These are phyloP conservation scores for Silene uniflora DNA, from an alignment of 148 eudicot species.

Conservation along the genomic window DNA sequence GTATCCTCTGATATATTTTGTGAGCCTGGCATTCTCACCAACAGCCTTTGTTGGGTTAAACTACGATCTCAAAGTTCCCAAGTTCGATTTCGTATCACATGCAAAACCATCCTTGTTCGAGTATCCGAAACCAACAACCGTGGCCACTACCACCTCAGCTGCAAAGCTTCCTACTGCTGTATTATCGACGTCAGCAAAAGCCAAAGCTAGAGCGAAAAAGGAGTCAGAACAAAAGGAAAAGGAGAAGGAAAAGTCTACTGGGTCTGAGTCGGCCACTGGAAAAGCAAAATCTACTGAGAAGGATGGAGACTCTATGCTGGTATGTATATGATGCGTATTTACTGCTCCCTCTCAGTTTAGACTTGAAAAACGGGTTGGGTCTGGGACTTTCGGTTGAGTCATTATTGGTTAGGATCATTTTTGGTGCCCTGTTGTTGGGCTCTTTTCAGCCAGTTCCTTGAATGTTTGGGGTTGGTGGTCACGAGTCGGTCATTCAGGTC, in stretches of 20 bases:
- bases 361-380: not conserved
- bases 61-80: constrained; percentile 88
- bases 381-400: too few relatives aligned
- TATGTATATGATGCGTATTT: constrained; percentile 1
- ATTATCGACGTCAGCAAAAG: constrained; percentile 77
- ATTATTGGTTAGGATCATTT: too few relatives aligned
- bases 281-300: constrained; percentile 71
- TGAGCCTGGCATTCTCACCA: constrained; percentile 90
- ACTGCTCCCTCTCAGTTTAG: not conserved
- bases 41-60: constrained; percentile 94
- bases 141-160: constrained; percentile 68
- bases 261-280: constrained; percentile 40
- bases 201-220: constrained; percentile 87
- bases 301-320: constrained; percentile 91
- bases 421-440: too few relatives aligned
- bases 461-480: too few relatives aligned
- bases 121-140: constrained; percentile 90
- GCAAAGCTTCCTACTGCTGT: constrained; percentile 93
- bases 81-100: constrained; percentile 76
- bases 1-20: constrained; percentile 97
- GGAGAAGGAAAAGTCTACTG: constrained; percentile 44
- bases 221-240: constrained; percentile 85
- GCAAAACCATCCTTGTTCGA: constrained; percentile 93
- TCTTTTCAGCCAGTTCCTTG: too few relatives aligned
- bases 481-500: too few relatives aligned